Percentiles rank a stretch among this genome's conserved stretches.
Evolutionary conservation across 768 basidiomycete species (phyloP).

Genomic region (Naganishia friedmannii): DNA sequence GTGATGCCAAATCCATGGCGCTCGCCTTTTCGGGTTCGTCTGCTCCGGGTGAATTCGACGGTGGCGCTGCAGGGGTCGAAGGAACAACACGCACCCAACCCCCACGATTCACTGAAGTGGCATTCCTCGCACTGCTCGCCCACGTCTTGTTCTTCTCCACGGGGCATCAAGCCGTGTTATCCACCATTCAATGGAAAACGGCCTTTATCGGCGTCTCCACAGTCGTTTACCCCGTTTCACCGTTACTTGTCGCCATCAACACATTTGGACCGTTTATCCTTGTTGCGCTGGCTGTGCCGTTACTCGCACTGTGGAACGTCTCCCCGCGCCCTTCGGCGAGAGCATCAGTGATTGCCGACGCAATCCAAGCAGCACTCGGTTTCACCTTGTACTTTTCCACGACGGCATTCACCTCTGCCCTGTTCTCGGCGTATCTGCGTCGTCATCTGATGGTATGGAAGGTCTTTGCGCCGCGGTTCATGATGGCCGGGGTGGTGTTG

Average conservation of each 20-base stretch:
- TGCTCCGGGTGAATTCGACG: constrained; percentile 59
- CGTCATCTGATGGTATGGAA: constrained; percentile 98
- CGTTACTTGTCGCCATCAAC: constrained; percentile 71
- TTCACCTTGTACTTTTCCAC: constrained; percentile 68
- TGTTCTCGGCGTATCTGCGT: constrained; percentile 70
- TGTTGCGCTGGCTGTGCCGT: constrained; percentile 64
- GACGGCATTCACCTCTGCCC: constrained; percentile 67
- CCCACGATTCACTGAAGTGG: constrained; percentile 65
- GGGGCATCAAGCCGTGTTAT: constrained; percentile 84
- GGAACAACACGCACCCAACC: constrained; percentile 42
- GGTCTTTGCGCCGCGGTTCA: constrained; percentile 93
- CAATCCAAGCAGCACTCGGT: constrained; percentile 57
- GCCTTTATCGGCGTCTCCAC: constrained; percentile 76
- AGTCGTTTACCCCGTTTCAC: constrained; percentile 70
- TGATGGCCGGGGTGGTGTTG: constrained; percentile 67
- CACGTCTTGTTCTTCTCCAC: constrained; percentile 77
- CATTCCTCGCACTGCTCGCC: constrained; percentile 72
- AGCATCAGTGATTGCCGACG: constrained; percentile 48
- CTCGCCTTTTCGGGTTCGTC: constrained; percentile 38
- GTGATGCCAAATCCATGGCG: constrained; percentile 60
- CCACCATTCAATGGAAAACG: constrained; percentile 91
- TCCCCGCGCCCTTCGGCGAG: constrained; percentile 58
- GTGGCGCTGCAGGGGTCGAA: constrained; percentile 52
- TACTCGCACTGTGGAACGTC: constrained; percentile 79
- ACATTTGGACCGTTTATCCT: constrained; percentile 71